These are phyloP conservation scores for Nakazawaea molendinolei DNA, from an alignment of 805 yeast species.

Conservation along the genomic window DNA sequence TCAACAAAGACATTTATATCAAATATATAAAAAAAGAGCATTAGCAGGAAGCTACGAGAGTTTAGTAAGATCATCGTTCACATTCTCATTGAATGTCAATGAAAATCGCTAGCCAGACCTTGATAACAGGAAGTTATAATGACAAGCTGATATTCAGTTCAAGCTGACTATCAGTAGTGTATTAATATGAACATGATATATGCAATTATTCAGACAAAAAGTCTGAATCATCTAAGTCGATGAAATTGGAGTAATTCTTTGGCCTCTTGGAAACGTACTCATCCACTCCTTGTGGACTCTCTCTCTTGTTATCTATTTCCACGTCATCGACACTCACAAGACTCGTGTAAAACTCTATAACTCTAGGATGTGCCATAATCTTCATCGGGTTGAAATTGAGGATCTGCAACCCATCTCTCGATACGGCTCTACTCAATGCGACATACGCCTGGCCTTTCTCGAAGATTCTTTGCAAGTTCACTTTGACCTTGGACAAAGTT, in stretches of 20 bases:
- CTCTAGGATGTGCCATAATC: constrained; percentile 67
- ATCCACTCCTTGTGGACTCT: constrained; percentile 10
- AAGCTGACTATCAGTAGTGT: no score
- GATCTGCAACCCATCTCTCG: constrained; percentile 78
- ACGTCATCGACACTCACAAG: constrained; percentile 32
- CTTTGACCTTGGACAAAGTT: constrained; percentile 68
- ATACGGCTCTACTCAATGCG: constrained; percentile 80
- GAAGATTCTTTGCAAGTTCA: constrained; percentile 69
- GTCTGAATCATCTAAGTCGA: background rate
- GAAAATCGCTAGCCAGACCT: no score
- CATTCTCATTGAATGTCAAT: no score
- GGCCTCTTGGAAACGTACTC: constrained; percentile 9
- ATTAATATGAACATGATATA: no score
- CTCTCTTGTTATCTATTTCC: constrained; percentile 18
- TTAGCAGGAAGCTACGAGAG: no score
- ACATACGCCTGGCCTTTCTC: constrained; percentile 96
- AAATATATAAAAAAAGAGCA: no score
- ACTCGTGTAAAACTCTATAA: constrained; percentile 57
- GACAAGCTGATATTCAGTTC: no score
- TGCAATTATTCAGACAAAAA: no score
- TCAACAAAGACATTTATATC: no score
- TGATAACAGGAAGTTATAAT: no score
- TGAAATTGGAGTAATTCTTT: background rate
- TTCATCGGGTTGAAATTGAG: constrained; percentile 57
- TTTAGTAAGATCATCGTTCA: no score